phyloP scores from a whole-genome alignment of 1,284 basidiomycete species.

The Malassezia pachydermatis region DNA sequence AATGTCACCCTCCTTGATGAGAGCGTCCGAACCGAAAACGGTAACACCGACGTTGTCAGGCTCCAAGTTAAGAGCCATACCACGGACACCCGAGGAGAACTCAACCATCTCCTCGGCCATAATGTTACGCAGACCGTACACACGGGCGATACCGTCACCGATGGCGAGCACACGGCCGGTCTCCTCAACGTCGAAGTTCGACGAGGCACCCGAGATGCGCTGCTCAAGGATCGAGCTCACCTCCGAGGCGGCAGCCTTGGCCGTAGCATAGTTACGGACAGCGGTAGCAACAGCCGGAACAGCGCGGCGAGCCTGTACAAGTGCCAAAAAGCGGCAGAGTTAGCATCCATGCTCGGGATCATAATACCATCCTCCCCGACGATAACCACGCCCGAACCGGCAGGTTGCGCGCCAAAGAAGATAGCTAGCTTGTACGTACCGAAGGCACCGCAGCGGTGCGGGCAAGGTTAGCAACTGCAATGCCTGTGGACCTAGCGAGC shows the following conservation, averaged over 20 bases:
- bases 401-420: not conserved
- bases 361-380: not conserved
- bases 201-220: slow-evolving; percentile 82
- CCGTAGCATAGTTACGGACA: slow-evolving; percentile 71
- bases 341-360: not conserved
- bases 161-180: slow-evolving; percentile 96
- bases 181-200: slow-evolving; percentile 91
- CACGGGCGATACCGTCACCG: slow-evolving; percentile 99
- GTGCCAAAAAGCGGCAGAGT: too few species aligned
- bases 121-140: slow-evolving; percentile 74
- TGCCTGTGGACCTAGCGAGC: slow-evolving; percentile 43
- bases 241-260: slow-evolving; percentile 96
- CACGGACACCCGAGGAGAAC: slow-evolving; percentile 87
- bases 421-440: slow-evolving; percentile 23
- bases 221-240: slow-evolving; percentile 97
- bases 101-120: slow-evolving; percentile 99
- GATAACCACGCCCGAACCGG: not conserved
- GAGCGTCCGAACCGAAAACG: slow-evolving; percentile 99
- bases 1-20: slow-evolving; percentile 98
- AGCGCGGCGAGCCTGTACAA: slow-evolving; percentile 54
- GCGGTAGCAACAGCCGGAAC: slow-evolving; percentile 29
- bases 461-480: slow-evolving; percentile 45
- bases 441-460: slow-evolving; percentile 37
- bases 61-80: slow-evolving; percentile 98
- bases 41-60: slow-evolving; percentile 99